Percentiles rank a stretch among this genome's conserved stretches.
Evolutionary conservation across 2,329 filamentous ascomycete genomes (phyloP).

Genomic region (Chrysoporthe puriensis): DNA sequence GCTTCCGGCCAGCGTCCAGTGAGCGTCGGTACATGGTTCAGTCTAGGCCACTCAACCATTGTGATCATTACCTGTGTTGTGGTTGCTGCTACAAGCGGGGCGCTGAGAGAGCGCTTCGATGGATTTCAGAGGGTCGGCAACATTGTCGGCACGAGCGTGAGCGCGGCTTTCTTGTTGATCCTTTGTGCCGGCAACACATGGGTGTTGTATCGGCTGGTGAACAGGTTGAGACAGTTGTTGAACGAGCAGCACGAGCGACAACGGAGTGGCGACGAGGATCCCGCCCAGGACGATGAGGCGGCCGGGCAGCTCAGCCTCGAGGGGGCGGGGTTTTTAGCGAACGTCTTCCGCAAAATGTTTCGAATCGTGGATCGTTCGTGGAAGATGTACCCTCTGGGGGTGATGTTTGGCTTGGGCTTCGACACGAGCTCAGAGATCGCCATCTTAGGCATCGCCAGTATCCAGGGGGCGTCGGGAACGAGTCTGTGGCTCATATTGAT

Average conservation of each 20-base stretch:
- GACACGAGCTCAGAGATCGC: conserved; percentile 96
- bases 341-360: conserved; percentile 75
- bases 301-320: conserved; percentile 68
- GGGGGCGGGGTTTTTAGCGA: conserved; percentile 75
- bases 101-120: conserved; percentile 79
- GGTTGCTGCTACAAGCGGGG: conserved; percentile 87
- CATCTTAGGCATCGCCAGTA: conserved; percentile 83
- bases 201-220: conserved; percentile 79
- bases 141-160: conserved; percentile 88
- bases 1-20: conserved; percentile 84
- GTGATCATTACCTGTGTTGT: conserved; percentile 89
- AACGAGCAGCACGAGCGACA: conserved; percentile 40
- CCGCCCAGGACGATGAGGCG: conserved; percentile 37
- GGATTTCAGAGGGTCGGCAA: conserved; percentile 79
- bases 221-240: conserved; percentile 67
- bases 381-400: conserved; percentile 94
- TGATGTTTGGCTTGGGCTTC: conserved; percentile 90
- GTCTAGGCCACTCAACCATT: conserved; percentile 89
- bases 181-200: conserved; percentile 84
- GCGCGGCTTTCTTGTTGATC: conserved; percentile 79
- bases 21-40: conserved; percentile 94
- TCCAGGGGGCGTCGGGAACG: conserved; percentile 84
- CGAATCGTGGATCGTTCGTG: conserved; percentile 74
- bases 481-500: conserved; percentile 93
- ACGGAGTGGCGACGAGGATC: conserved; percentile 18